Evolutionary conservation across 1,284 basidiomycete genomes (phyloP), one percentile per base, ranked within the genome.

Genomic region (Cutaneotrichosporon spelunceum): DNA sequence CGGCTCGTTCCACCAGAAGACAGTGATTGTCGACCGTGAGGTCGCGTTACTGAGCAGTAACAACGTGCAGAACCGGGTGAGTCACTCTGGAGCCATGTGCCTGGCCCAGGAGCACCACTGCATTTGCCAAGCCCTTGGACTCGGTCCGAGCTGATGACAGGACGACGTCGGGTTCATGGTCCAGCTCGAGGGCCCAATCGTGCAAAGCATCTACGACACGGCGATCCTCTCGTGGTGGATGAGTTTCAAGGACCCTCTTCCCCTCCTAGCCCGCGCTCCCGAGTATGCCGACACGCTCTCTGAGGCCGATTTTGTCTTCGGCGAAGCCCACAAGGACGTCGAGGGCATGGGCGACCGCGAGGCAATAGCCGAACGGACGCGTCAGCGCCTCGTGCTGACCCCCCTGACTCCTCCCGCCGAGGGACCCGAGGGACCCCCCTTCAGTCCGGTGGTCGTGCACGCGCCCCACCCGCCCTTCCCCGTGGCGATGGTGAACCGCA

Each of bases 191-290:
- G 87, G 87, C 1, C 84, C 85, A 9, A 84, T 88, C 66, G 87
- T 88, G 56, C 83, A 88, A 64, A 81, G 84, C 3, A 80, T 90
- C 63, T 89, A 89, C 76, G 88, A 90, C 72, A 86, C 84, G 76
- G 85, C 85, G 4, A 81, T 90, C 44, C 78, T 88, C 60, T 83
- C 83, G 27, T 88, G 86, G 86, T 82, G 79, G 59, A 82, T 82
- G 48, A 73, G 73, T 26, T 78, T 88, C 66, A 70, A 82, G 24
- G 87, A 87, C 8, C 80, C 83, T 2, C 74, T 88, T 9, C 87
- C 88, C 19, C 79, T 81, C 54, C 69, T 82, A 19, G 56, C 60
- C 49, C 53, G 58, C 0, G 76, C 68, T 19, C 59, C 73, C 11
- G 19, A 50, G 13, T 57, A 64, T 27, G 44, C 61, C 11, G 56